Conservation (phyloP, 2,329 filamentous ascomycete species). For the Cladosporium sp. region DNA sequence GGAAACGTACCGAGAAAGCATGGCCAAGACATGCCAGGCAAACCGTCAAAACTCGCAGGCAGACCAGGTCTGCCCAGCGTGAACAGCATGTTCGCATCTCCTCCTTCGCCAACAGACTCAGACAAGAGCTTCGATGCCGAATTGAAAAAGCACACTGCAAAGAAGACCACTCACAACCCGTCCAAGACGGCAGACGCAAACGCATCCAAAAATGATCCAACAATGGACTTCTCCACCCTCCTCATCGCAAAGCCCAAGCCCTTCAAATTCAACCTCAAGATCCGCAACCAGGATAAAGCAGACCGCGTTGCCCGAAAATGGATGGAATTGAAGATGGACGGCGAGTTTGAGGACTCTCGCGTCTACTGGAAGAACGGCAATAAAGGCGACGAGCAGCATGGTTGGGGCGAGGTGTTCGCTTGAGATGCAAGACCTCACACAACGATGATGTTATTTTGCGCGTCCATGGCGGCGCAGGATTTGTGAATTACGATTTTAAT, state of each 20-base stretch:
- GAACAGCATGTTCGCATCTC: neutral
- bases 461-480: neutral
- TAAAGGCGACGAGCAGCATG: constrained; percentile 22
- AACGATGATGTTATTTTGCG: neutral
- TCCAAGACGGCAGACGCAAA: neutral
- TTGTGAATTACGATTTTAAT: neutral
- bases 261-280: constrained; percentile 39
- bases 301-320: constrained; percentile 33
- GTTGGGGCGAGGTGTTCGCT: constrained; percentile 17
- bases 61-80: neutral
- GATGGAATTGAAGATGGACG: constrained; percentile 32
- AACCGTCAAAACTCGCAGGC: neutral
- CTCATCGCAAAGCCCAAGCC: constrained; percentile 45
- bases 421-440: neutral
- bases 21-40: neutral
- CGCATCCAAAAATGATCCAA: constrained; percentile 31
- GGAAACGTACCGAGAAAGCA: neutral
- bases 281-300: constrained; percentile 32
- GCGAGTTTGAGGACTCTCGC: constrained; percentile 34
- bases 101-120: neutral
- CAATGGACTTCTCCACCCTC: constrained; percentile 41
- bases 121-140: neutral
- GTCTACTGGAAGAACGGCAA: constrained; percentile 36
- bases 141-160: neutral
- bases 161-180: neutral